Conservation (phyloP, 1,284 basidiomycete species). For the Cutaneotrichosporon daszewskae region DNA sequence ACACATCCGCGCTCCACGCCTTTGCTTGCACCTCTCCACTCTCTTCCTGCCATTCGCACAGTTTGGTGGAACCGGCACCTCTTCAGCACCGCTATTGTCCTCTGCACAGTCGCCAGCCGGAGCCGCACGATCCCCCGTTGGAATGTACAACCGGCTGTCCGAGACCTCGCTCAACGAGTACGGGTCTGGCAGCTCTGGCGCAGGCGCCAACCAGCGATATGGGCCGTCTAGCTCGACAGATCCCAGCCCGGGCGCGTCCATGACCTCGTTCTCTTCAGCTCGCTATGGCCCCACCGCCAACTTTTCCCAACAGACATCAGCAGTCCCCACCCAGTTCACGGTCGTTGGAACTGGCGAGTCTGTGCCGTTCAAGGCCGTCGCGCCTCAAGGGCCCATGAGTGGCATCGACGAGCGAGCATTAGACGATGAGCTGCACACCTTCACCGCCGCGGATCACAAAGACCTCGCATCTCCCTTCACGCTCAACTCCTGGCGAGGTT, state of each 20-base stretch:
- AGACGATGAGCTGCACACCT: slow-evolving; percentile 58
- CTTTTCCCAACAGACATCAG: not conserved
- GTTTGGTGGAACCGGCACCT: slow-evolving; percentile 2
- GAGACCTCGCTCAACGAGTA: slow-evolving; percentile 29
- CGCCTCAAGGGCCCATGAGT: not conserved
- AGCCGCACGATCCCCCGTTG: slow-evolving; percentile 23
- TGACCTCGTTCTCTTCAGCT: not conserved
- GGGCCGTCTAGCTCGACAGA: not conserved
- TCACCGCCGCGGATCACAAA: slow-evolving; percentile 32
- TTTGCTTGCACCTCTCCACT: not conserved
- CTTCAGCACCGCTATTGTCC: slow-evolving; percentile 21
- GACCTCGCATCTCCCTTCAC: slow-evolving; percentile 47
- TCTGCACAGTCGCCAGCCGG: slow-evolving; percentile 24
- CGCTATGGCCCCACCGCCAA: slow-evolving; percentile 7
- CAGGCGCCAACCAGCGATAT: not conserved
- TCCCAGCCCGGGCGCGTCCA: not conserved
- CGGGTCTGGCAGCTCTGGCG: not conserved
- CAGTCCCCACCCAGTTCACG: not conserved
- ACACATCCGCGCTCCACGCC: not conserved
- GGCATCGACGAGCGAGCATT: slow-evolving; percentile 38
- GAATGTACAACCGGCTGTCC: slow-evolving; percentile 33
- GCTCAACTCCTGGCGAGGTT: slow-evolving; percentile 39
- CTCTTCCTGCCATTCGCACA: not conserved
- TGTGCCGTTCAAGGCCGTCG: not conserved
- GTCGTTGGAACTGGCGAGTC: not conserved